Evolutionary conservation across 2,329 filamentous ascomycete genomes (phyloP).

Genomic region (Aspergillus proliferans): DNA sequence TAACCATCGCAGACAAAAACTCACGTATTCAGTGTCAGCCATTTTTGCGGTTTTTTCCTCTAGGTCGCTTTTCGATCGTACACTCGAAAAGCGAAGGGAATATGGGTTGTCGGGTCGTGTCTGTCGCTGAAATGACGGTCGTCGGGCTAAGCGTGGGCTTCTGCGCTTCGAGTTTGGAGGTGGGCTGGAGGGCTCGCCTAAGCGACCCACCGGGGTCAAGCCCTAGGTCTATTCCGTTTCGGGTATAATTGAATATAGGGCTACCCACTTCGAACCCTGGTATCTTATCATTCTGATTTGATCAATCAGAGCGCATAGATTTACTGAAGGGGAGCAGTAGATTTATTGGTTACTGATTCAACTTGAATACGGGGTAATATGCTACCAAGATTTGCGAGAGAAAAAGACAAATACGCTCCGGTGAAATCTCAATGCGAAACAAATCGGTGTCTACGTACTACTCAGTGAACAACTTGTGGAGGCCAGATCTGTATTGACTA

Average conservation of each 20-base stretch:
- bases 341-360: not conserved
- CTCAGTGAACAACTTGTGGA: conserved; percentile 12
- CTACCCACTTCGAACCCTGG: not conserved
- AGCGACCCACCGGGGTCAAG: conserved; percentile 36
- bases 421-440: not conserved
- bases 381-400: too few relatives aligned
- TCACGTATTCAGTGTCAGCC: conserved; percentile 85
- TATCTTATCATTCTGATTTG: not conserved
- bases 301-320: not conserved
- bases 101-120: conserved; percentile 33
- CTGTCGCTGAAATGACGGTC: conserved; percentile 31
- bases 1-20: conserved; percentile 33
- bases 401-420: not conserved
- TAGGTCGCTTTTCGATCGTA: conserved; percentile 39
- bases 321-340: too few relatives aligned
- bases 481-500: conserved; percentile 34
- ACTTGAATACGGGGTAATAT: not conserved
- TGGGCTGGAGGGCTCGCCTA: conserved; percentile 37
- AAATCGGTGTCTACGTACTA: conserved; percentile 7
- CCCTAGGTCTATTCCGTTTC: conserved; percentile 23
- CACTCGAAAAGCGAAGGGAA: conserved; percentile 42
- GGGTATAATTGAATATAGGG: conserved; percentile 3
- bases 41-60: conserved; percentile 57
- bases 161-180: conserved; percentile 26
- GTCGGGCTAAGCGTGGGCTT: conserved; percentile 22